These are phyloP conservation scores for Exophiala sp. DNA, from an alignment of 2,329 filamentous ascomycete genomes.

Conservation along the genomic window DNA sequence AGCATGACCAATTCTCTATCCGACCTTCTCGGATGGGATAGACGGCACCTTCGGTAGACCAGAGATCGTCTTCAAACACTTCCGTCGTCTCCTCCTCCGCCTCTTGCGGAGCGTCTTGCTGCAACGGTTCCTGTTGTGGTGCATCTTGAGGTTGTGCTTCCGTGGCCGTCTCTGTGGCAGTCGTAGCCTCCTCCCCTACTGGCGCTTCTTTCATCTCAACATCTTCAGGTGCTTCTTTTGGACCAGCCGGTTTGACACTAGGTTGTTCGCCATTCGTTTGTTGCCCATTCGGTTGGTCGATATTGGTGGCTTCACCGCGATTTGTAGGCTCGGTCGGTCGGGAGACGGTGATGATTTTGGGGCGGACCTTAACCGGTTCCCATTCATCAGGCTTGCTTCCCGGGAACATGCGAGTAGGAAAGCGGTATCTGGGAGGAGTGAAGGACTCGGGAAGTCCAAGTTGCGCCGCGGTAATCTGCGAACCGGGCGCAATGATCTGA, in stretches of 20 bases:
- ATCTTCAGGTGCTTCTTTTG: constrained; percentile 29
- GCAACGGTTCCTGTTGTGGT: no score
- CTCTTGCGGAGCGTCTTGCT: constrained; percentile 31
- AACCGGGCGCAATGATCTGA: constrained; percentile 59
- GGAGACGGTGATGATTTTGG: constrained; percentile 36
- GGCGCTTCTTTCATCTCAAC: constrained; percentile 44
- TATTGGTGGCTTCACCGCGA: constrained; percentile 30
- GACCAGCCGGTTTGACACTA: constrained; percentile 37
- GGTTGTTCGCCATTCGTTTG: constrained; percentile 26
- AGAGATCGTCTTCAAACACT: constrained; percentile 80
- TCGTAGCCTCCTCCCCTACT: constrained; percentile 27
- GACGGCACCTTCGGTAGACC: constrained; percentile 80
- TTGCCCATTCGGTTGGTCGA: constrained; percentile 5
- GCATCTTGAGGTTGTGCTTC: constrained; percentile 7
- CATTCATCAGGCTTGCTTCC: constrained; percentile 69
- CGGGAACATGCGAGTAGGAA: constrained; percentile 90
- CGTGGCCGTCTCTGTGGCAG: constrained; percentile 1
- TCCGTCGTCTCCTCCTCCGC: constrained; percentile 42
- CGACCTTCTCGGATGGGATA: constrained; percentile 77
- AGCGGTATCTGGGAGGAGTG: constrained; percentile 77
- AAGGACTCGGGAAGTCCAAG: constrained; percentile 84
- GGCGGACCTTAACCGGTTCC: constrained; percentile 73
- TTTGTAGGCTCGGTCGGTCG: constrained; percentile 25
- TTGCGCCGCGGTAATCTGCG: constrained; percentile 84
- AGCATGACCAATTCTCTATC: constrained; percentile 85